Conservation (phyloP, 148 eudicot genomes). For the Camellia lanceoleosa region DNA sequence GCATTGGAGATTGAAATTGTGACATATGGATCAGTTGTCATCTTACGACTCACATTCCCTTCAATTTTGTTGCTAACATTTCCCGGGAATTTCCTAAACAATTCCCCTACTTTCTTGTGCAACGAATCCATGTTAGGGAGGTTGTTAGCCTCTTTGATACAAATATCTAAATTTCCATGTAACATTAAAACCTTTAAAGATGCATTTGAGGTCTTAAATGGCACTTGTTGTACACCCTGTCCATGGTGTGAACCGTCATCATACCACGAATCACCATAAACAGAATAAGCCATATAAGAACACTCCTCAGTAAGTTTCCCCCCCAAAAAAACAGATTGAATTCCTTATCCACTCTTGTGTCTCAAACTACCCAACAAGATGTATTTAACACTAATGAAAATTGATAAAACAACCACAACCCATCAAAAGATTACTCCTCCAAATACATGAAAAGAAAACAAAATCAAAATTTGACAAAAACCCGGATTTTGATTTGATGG, state of each 20-base stretch:
- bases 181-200: conserved; percentile 55
- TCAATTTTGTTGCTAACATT: conserved; percentile 23
- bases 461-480: not conserved
- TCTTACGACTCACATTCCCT: conserved; percentile 20
- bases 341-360: not conserved
- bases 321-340: not conserved
- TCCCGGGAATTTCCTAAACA: conserved; percentile 32
- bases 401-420: not conserved
- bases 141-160: conserved; percentile 72
- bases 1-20: conserved; percentile 52
- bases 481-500: not conserved
- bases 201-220: conserved; percentile 52
- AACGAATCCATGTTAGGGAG: conserved; percentile 81
- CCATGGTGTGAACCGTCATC: conserved; percentile 39
- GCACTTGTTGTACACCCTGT: conserved; percentile 49
- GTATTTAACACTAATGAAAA: not conserved
- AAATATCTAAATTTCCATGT: conserved; percentile 91
- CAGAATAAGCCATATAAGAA: conserved; percentile 35
- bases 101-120: conserved; percentile 47
- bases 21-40: conserved; percentile 89
- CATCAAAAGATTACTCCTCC: not conserved
- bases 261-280: conserved; percentile 21
- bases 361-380: not conserved
- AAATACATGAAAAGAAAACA: not conserved
- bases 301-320: not conserved